phyloP scores from a whole-genome alignment of 495 filamentous ascomycete species.

The Aspergillus indologenus region DNA sequence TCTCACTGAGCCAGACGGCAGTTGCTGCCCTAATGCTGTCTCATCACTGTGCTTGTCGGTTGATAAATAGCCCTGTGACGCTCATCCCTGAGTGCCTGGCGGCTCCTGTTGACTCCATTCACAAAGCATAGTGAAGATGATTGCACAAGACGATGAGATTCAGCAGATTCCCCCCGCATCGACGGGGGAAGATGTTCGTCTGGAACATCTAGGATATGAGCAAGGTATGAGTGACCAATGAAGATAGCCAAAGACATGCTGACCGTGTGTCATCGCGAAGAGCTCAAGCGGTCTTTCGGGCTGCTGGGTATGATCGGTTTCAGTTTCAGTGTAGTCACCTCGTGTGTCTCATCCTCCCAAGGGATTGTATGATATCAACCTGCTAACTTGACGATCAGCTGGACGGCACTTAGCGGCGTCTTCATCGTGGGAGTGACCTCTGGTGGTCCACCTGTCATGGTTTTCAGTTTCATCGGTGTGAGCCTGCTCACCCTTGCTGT shows the following conservation, averaged over 20 bases:
- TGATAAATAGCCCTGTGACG: background rate
- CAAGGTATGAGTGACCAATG: slow-evolving; percentile 29
- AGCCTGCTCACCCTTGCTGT: slow-evolving; percentile 51
- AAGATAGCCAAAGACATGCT: background rate
- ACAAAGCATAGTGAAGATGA: background rate
- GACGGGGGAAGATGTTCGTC: slow-evolving; percentile 34
- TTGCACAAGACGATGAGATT: slow-evolving; percentile 1
- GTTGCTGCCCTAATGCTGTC: background rate
- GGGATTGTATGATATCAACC: background rate
- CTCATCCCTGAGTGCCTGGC: background rate
- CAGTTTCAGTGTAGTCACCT: slow-evolving; percentile 56
- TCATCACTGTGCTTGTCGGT: background rate
- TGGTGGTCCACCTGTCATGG: slow-evolving; percentile 58
- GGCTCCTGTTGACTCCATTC: background rate
- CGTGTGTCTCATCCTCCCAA: slow-evolving; percentile 25
- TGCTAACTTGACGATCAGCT: slow-evolving; percentile 27
- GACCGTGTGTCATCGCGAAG: slow-evolving; percentile 24
- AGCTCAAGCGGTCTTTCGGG: slow-evolving; percentile 56
- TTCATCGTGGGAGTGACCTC: slow-evolving; percentile 55
- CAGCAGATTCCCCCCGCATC: slow-evolving; percentile 10
- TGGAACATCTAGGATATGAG: slow-evolving; percentile 46
- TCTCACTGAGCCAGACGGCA: background rate
- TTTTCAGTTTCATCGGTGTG: slow-evolving; percentile 54
- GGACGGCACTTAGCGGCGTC: slow-evolving; percentile 55
- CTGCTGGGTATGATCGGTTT: slow-evolving; percentile 59